These are phyloP conservation scores for Sporothrix humicola DNA, from an alignment of 2,329 filamentous ascomycete species.

Conservation along the genomic window DNA sequence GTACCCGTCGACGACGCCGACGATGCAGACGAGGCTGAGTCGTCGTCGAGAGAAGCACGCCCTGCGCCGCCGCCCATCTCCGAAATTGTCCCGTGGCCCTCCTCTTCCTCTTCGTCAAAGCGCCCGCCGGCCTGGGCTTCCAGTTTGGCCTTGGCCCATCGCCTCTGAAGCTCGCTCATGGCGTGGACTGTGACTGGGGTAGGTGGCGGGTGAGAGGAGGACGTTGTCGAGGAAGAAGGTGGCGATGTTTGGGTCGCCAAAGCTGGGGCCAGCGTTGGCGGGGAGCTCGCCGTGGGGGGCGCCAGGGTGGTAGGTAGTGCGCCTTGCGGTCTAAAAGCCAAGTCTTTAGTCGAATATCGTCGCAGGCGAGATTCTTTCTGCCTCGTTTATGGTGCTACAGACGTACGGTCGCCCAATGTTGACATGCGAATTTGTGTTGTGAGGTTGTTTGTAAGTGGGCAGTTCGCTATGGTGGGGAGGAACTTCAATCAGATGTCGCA, in stretches of 20 bases:
- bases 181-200: slow-evolving; percentile 29
- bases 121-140: slow-evolving; percentile 31
- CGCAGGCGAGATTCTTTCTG: neutral
- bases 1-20: slow-evolving; percentile 94
- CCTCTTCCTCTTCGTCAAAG: slow-evolving; percentile 60
- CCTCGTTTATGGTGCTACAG: neutral
- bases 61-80: slow-evolving; percentile 43
- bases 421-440: neutral
- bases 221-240: neutral
- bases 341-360: neutral
- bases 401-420: neutral
- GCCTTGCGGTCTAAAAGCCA: neutral
- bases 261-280: slow-evolving; percentile 4
- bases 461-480: slow-evolving; percentile 18
- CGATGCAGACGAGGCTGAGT: slow-evolving; percentile 70
- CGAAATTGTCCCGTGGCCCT: slow-evolving; percentile 47
- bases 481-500: neutral
- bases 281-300: slow-evolving; percentile 1
- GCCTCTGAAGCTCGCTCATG: slow-evolving; percentile 46
- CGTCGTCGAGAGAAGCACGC: slow-evolving; percentile 58
- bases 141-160: slow-evolving; percentile 44
- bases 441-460: slow-evolving; percentile 23
- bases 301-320: slow-evolving; percentile 13
- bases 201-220: neutral
- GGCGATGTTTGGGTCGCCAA: neutral